Percentiles rank a stretch among this genome's conserved stretches.
These are phyloP conservation scores for Arabidopsis lyrata DNA, from an alignment of 441 rosid genomes.

Conservation along the genomic window DNA sequence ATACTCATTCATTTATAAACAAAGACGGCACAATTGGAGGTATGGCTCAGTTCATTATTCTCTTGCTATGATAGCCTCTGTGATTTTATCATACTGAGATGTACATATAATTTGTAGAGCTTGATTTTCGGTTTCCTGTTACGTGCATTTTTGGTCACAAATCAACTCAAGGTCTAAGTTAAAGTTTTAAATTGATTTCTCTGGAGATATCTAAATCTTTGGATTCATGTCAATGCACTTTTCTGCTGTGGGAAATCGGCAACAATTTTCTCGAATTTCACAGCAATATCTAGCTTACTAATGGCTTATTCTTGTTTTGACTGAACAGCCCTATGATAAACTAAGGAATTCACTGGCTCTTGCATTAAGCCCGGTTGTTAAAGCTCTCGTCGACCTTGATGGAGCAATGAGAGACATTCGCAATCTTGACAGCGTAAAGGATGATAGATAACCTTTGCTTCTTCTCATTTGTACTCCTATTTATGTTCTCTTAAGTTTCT, in stretches of 20 bases:
- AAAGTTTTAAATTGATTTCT: not conserved
- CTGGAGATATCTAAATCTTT: constrained; percentile 6
- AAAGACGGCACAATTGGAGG: constrained; percentile 92
- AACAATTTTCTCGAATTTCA: constrained; percentile 10
- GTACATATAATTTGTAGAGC: constrained; percentile 65
- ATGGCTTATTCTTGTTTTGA: constrained; percentile 20
- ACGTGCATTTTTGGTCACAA: constrained; percentile 87
- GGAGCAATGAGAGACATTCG: constrained; percentile 93
- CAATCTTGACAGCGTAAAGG: constrained; percentile 82
- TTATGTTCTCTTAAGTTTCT: constrained; percentile 16
- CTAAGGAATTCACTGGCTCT: constrained; percentile 95
- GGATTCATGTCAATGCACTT: constrained; percentile 16
- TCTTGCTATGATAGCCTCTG: constrained; percentile 2
- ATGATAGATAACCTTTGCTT: constrained; percentile 16
- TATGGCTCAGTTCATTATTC: constrained; percentile 40
- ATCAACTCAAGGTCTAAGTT: constrained; percentile 76
- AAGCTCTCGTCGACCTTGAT: constrained; percentile 86
- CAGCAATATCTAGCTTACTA: constrained; percentile 3
- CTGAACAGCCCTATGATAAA: constrained; percentile 84
- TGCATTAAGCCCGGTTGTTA: constrained; percentile 96
- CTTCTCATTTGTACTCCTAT: constrained; percentile 3
- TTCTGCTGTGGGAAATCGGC: not conserved
- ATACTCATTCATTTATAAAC: constrained; percentile 96
- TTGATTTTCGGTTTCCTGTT: constrained; percentile 89
- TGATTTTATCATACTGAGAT: constrained; percentile 20